Conservation (phyloP, 129 eudicot species). For the Chrysanthemum makinoi region DNA sequence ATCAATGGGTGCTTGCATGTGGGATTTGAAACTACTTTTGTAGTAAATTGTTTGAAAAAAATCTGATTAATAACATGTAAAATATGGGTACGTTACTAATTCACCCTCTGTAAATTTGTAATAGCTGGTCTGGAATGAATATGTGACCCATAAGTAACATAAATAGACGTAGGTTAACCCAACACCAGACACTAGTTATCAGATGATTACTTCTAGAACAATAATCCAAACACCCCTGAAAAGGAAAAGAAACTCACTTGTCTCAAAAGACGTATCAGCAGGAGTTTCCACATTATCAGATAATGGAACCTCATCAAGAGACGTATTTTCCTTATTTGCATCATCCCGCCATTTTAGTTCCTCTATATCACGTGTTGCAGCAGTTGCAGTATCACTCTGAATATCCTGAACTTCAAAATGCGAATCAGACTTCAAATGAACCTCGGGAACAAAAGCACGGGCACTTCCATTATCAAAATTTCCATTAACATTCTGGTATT, state of each 20-base stretch:
- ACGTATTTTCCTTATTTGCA: slow-evolving; percentile 25
- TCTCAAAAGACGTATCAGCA: slow-evolving; percentile 27
- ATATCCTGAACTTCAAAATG: slow-evolving; percentile 15
- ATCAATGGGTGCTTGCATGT: too few species aligned
- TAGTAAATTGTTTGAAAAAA: too few species aligned
- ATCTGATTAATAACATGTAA: too few species aligned
- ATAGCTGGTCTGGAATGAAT: neutral
- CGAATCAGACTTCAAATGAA: slow-evolving; percentile 21
- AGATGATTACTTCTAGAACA: slow-evolving; percentile 6
- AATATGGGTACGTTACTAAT: too few species aligned
- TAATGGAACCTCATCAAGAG: slow-evolving; percentile 33
- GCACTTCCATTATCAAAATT: slow-evolving; percentile 36
- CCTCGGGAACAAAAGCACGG: slow-evolving; percentile 23
- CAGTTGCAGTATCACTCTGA: slow-evolving; percentile 20
- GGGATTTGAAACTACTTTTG: too few species aligned
- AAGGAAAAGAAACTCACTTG: slow-evolving; percentile 45
- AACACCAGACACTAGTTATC: slow-evolving; percentile 10
- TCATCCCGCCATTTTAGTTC: slow-evolving; percentile 44
- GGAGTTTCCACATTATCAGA: slow-evolving; percentile 30
- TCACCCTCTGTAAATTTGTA: too few species aligned
- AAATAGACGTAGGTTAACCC: neutral
- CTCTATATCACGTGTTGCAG: slow-evolving; percentile 35
- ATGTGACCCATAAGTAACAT: neutral
- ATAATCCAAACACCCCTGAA: neutral
- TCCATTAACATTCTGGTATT: slow-evolving; percentile 44